Evolutionary conservation across 2,329 filamentous ascomycete genomes (phyloP), one percentile per base, ranked within the genome.

Genomic region (Fusarium bactridioides): DNA sequence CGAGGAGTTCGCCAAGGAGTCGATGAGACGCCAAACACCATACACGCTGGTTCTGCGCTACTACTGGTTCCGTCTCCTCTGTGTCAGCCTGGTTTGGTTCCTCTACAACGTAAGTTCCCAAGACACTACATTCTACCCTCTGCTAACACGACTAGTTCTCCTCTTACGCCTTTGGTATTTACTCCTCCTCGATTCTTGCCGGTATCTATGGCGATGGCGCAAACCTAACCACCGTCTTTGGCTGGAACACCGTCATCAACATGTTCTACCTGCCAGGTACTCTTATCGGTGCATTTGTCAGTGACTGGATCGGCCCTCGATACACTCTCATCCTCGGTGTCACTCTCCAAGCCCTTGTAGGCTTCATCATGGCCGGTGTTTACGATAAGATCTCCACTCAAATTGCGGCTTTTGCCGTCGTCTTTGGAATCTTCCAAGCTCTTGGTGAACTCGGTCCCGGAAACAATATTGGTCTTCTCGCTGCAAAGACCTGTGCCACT

Each of bases 201-300:
- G 90, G 89, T 66, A 87, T 94, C 33, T 90, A 92, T 45, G 88
- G 89, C 15, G 78, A 85, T 0, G 76, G 79, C 9, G 85, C 89
- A 1, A 87, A 91, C 0, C 84, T 97, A 4, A 95, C 93, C 78
- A 92, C 92, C 70, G 84, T 90, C 16, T 95, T 97, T 69, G 95
- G 94, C 44, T 97, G 94, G 94, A 94, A 94, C 79, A 94, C 92
- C 0, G 87, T 97, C 45, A 90, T 97, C 84, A 97, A 96, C 80
- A 84, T 94, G 70, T 97, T 97, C 81, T 97, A 97, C 81, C 87
- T 97, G 54, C 94, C 94, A 0, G 95, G 95, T 3, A 93, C 93
- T 29, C 85, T 95, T 58, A 81, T 92, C 7, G 95, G 95, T 25
- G 92, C 93, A 1, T 93, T 93, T 62, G 84, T 93, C 11, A 92